These are phyloP conservation scores for Piper betle DNA, from an alignment of 164 flowering plant species.

Conservation along the genomic window DNA sequence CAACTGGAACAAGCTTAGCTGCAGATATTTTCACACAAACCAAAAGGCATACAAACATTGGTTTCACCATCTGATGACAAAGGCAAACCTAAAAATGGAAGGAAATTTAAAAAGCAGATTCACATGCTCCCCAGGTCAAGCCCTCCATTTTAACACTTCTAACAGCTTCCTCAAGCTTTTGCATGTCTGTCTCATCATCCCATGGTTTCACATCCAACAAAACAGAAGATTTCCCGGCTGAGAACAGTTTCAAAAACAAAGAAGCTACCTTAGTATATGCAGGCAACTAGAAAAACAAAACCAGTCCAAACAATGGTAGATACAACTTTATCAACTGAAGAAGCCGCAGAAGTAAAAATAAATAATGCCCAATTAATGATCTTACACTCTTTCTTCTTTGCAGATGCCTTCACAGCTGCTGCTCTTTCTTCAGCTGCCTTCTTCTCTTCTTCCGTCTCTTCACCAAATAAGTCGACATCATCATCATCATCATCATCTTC, in stretches of 20 bases:
- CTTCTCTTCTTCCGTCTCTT: conserved; percentile 97
- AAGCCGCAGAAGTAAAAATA: not conserved
- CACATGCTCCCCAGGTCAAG: conserved; percentile 22
- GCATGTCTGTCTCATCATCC: conserved; percentile 95
- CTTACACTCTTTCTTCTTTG: conserved; percentile 89
- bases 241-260: not conserved
- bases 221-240: conserved; percentile 95
- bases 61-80: not conserved
- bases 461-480: conserved; percentile 94
- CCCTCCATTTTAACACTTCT: conserved; percentile 63
- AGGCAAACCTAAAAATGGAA: not conserved
- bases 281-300: no score
- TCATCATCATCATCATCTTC: conserved; percentile 75
- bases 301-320: no score
- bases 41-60: not conserved
- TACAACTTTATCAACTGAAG: no score
- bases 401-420: conserved; percentile 67
- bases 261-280: not conserved
- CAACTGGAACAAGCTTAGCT: conserved; percentile 85
- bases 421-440: conserved; percentile 90
- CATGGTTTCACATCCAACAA: conserved; percentile 82
- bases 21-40: conserved; percentile 4
- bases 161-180: conserved; percentile 73
- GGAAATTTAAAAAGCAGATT: not conserved
- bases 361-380: conserved; percentile 1